Base-by-base conservation (phyloP, 2,329 filamentous ascomycete species). In the Venturia aucupariae region DNA sequence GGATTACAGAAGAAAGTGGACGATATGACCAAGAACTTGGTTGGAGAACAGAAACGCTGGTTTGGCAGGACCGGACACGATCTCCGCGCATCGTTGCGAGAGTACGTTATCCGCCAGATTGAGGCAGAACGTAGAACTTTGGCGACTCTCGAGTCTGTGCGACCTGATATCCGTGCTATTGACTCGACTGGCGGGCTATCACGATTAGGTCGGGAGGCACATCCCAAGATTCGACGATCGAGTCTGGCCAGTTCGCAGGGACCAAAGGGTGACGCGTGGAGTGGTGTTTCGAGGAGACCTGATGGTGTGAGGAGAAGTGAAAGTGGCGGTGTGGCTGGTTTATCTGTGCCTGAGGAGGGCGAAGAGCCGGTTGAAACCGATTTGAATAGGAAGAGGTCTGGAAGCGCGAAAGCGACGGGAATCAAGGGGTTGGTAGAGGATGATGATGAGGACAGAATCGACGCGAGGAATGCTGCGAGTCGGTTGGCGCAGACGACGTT, bases 211-310 rank as follows among this genome's bases (percentile, higher is more conserved):
- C 86, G 94, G 65, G 94, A 99, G 77, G 81, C 89, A 19, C 91
- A 96, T 74, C 93, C 94, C 2, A 78, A 86, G 5, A 77, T 79
- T 38, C 85, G 94, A 64, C 86, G 93, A 67, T 78, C 87, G 32
- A 93, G 86, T 75, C 77, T 97, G 68, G 90, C 90, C 19, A 90
- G 90, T 59, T 94, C 90, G 71, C 94, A 99, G 77, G 94, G 94
- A 0, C 93, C 94, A 61, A 96, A 96, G 78, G 94, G 94, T n/a
- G 94, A 99, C 75, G 89, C 94, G 19, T 99, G 94, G 94, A 96
- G 91, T 71, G 94, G 94, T 65, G 92, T 97, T 35, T 90, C 92
- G 42, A 84, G 94, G 67, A 84, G 90, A 64, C 86, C 87, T 90
- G 75, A 96, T 70, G 87, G 86, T n/a, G 77, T 91, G 64, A 88